Evolutionary conservation across 2,329 filamentous ascomycete genomes (phyloP), one percentile per base, ranked within the genome.

Genomic region (Alternaria alternata): DNA sequence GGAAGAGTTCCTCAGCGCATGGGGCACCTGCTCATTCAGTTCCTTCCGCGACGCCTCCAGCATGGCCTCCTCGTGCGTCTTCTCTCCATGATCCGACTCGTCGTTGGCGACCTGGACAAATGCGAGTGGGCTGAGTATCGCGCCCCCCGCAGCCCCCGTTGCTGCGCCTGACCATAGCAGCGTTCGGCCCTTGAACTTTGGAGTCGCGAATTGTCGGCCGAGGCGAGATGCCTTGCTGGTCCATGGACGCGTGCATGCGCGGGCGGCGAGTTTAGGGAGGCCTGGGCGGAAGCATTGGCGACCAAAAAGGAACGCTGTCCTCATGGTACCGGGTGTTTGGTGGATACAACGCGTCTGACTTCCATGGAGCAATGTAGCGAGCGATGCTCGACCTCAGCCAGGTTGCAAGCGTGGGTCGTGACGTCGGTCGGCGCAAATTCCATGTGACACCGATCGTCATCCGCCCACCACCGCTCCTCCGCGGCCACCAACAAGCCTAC

Each of bases 11-110:
- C 81, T 82, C 30, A 90, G 84, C 59, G 89, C 83, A 5, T 89
- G 84, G 1, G 87, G 83, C 1, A 94, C 85, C 36, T 85, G 85
- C 70, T 91, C 92, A 57, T 84, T 84, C 36, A 97, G 87, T 80
- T 97, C 94, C 56, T 88, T 82, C 42, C 91, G 84, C 38, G 94
- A 97, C 3, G 85, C 88, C 75, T 93, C 87, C 14, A 97, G 86
- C 94, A 97, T 97, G 66, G 92, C 90, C 78, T 86, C 86, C 80
- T 97, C 94, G 26, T 88, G 87, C 3, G 94, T 97, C 72, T 90
- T 84, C 26, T 82, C 78, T 22, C 81, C 76, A 54, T 78, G 77
- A 44, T 78, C 75, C 12, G 74, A 75, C 28, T 83, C 79, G 44
- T 85, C 80, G 63, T 87, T 82, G 49, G 84, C 83, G 43, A 89